Conservation (phyloP, 768 basidiomycete species). For the Crucibulum laeve region DNA sequence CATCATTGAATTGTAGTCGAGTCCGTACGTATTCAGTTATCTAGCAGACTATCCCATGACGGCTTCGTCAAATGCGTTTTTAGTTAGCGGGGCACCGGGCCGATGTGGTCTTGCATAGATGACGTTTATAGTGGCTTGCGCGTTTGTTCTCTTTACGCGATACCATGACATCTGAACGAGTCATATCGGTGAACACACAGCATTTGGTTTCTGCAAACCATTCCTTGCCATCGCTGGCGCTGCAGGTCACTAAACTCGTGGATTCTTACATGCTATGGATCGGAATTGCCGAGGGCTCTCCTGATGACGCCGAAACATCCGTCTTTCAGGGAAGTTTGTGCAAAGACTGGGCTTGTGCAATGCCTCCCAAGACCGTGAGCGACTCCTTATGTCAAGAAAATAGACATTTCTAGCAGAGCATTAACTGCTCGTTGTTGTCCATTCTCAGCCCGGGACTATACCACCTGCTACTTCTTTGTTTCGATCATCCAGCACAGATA, state of each 20-base stretch:
- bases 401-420: conserved; percentile 4
- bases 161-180: background rate
- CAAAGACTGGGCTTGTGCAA: conserved; percentile 80
- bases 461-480: conserved; percentile 60
- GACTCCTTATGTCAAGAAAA: conserved; percentile 8
- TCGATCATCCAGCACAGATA: conserved; percentile 56
- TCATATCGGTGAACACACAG: conserved; percentile 41
- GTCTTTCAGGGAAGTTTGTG: conserved; percentile 52
- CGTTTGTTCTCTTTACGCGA: no score
- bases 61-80: no score
- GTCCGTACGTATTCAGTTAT: no score
- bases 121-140: no score
- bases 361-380: conserved; percentile 50
- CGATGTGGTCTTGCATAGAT: no score
- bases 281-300: conserved; percentile 48
- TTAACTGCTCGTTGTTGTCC: background rate
- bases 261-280: conserved; percentile 84
- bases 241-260: conserved; percentile 64
- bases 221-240: conserved; percentile 50
- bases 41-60: no score
- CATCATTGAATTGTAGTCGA: no score
- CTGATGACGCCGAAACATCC: conserved; percentile 44
- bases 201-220: conserved; percentile 47
- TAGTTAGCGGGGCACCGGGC: no score
- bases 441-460: conserved; percentile 26